Conservation (phyloP, 495 filamentous ascomycete genomes). For the Chaetomium cochliodes region DNA sequence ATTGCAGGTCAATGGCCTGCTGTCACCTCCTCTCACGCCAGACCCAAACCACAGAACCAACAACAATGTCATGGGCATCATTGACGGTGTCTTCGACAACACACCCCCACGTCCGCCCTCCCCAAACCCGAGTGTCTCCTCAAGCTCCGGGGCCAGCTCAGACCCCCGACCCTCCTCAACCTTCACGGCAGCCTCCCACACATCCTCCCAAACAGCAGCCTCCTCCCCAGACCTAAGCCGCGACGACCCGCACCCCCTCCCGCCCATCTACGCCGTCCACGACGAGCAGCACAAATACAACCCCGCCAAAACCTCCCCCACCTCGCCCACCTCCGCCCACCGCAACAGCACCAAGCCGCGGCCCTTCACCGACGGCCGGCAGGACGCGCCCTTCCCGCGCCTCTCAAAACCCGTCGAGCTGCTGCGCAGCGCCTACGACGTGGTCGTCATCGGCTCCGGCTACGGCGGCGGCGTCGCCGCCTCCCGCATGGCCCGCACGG, state of each 20-base stretch:
- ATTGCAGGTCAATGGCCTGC: slow-evolving; percentile 26
- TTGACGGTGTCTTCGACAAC: slow-evolving; percentile 8
- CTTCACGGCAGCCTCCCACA: slow-evolving; percentile 12
- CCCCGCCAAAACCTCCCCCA: slow-evolving; percentile 33
- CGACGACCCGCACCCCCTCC: slow-evolving; percentile 19
- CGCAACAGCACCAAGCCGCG: slow-evolving; percentile 12
- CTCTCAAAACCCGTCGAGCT: slow-evolving; percentile 58
- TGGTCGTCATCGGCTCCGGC: slow-evolving; percentile 65
- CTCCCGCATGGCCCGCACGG: slow-evolving; percentile 61
- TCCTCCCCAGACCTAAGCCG: not conserved
- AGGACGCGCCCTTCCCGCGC: slow-evolving; percentile 45
- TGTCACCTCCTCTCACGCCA: slow-evolving; percentile 35
- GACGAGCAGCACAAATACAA: slow-evolving; percentile 25
- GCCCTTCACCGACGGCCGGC: slow-evolving; percentile 45
- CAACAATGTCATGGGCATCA: slow-evolving; percentile 17
- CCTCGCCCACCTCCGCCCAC: not conserved
- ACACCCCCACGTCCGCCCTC: slow-evolving; percentile 21
- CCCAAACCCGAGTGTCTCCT: slow-evolving; percentile 16
- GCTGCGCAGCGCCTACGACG: slow-evolving; percentile 59
- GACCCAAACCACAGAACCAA: slow-evolving; percentile 16
- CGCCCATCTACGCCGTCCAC: slow-evolving; percentile 20
- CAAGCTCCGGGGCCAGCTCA: not conserved
- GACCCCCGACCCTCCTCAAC: slow-evolving; percentile 6
- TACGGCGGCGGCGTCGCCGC: slow-evolving; percentile 68
- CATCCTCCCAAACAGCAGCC: slow-evolving; percentile 1